Evolutionary conservation across 148 eudicot genomes (phyloP).

Genomic region (Tetragonia tetragonoides): DNA sequence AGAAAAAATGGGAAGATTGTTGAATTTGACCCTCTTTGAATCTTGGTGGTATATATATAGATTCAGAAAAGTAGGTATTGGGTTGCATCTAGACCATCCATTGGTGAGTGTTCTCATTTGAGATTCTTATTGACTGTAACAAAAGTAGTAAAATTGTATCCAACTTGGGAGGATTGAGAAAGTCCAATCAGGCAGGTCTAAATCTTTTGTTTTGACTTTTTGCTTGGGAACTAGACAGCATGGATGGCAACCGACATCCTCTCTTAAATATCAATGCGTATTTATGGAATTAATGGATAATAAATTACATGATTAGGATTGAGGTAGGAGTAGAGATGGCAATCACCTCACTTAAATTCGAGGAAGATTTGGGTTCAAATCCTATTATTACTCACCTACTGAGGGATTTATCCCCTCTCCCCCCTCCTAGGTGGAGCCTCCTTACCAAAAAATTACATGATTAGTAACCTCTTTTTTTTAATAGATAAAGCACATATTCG

Average conservation of each 20-base stretch:
- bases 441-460: too few species aligned
- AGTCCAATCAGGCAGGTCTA: slow-evolving; percentile 10
- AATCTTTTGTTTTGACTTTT: slow-evolving; percentile 10
- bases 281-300: neutral
- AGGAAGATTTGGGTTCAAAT: too few species aligned
- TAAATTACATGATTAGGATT: too few species aligned
- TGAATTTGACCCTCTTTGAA: slow-evolving; percentile 20
- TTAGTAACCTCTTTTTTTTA: too few species aligned
- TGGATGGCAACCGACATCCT: neutral
- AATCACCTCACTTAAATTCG: too few species aligned
- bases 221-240: neutral
- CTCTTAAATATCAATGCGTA: neutral
- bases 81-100: slow-evolving; percentile 25
- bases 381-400: too few species aligned
- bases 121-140: slow-evolving; percentile 8
- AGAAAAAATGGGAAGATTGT: neutral
- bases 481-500: too few species aligned
- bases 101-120: slow-evolving; percentile 10
- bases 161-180: slow-evolving; percentile 3
- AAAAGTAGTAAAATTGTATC: neutral
- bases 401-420: too few species aligned
- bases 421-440: too few species aligned
- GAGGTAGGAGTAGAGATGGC: too few species aligned
- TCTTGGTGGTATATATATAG: slow-evolving; percentile 28
- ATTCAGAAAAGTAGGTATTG: neutral